Percentiles rank a stretch among this genome's conserved stretches.
These are phyloP conservation scores for Arthromyces matolae DNA, from an alignment of 768 basidiomycete genomes.

Conservation along the genomic window DNA sequence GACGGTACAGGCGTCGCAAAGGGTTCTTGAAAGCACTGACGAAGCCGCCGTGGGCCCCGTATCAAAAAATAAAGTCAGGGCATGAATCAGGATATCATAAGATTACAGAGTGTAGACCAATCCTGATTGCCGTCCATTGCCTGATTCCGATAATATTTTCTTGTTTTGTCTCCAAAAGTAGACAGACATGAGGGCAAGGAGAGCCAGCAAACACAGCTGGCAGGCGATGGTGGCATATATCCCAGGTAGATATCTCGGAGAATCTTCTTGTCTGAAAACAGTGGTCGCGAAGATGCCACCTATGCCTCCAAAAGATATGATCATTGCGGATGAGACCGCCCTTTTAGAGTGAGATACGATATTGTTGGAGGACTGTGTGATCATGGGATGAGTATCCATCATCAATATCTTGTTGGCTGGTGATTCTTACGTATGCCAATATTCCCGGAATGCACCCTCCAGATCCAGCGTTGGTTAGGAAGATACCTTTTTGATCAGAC, in stretches of 20 bases:
- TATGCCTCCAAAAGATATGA: conserved; percentile 45
- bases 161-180: conserved; percentile 36
- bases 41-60: no score
- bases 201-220: conserved; percentile 37
- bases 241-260: conserved; percentile 43
- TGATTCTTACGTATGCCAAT: conserved; percentile 48
- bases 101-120: conserved; percentile 40
- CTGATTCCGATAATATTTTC: conserved; percentile 22
- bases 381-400: conserved; percentile 1
- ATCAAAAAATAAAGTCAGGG: no score
- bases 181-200: conserved; percentile 37
- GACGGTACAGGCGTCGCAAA: no score
- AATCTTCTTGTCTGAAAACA: conserved; percentile 43
- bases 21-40: no score
- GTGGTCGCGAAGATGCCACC: conserved; percentile 48
- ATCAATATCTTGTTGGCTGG: background rate
- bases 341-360: conserved; percentile 47
- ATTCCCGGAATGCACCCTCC: conserved; percentile 44
- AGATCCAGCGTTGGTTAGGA: conserved; percentile 43
- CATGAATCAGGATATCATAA: no score
- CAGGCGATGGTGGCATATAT: conserved; percentile 43
- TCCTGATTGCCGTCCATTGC: conserved; percentile 31
- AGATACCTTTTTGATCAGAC: conserved; percentile 34
- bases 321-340: conserved; percentile 43
- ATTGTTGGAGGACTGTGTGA: conserved; percentile 44